A percentile compares a stretch with the other conserved stretches of the same genome.
Evolutionary conservation across 208 protist species (phyloP).

Genomic region (Trypanosoma boissoni): DNA sequence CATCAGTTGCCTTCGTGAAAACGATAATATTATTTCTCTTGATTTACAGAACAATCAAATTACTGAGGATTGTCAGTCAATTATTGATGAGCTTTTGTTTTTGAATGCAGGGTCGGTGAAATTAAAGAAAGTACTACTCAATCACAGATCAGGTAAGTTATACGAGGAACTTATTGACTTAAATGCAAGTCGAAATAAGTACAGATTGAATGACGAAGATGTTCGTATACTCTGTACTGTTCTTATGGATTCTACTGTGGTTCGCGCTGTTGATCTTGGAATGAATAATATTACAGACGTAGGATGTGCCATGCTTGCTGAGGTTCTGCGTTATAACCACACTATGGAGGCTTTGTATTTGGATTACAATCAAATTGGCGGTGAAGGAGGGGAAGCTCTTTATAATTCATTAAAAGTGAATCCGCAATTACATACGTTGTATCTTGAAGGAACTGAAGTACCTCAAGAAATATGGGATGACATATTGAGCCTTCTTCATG

Average conservation of each 20-base stretch:
- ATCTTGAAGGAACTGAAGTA: constrained; percentile 51
- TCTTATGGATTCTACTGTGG: constrained; percentile 35
- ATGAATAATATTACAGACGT: constrained; percentile 73
- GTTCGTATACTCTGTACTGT: constrained; percentile 52
- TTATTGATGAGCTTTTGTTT: constrained; percentile 55
- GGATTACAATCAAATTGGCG: constrained; percentile 66
- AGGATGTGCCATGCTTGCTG: constrained; percentile 71
- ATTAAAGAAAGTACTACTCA: constrained; percentile 64
- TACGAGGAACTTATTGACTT: constrained; percentile 59
- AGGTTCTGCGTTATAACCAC: constrained; percentile 74
- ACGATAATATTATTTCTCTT: constrained; percentile 43
- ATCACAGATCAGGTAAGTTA: constrained; percentile 34
- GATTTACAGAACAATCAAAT: constrained; percentile 56
- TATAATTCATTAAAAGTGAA: constrained; percentile 79
- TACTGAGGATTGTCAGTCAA: constrained; percentile 29
- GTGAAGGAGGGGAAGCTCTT: constrained; percentile 63
- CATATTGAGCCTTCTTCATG: constrained; percentile 70
- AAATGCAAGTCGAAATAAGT: constrained; percentile 37
- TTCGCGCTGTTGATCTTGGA: constrained; percentile 64
- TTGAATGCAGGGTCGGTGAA: constrained; percentile 67
- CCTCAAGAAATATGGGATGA: constrained; percentile 65
- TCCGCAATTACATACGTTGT: constrained; percentile 62
- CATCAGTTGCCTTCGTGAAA: constrained; percentile 34
- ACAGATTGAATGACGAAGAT: constrained; percentile 68
- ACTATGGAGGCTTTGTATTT: constrained; percentile 72